Conservation (phyloP, 768 basidiomycete species). For the Collybia sp. region DNA sequence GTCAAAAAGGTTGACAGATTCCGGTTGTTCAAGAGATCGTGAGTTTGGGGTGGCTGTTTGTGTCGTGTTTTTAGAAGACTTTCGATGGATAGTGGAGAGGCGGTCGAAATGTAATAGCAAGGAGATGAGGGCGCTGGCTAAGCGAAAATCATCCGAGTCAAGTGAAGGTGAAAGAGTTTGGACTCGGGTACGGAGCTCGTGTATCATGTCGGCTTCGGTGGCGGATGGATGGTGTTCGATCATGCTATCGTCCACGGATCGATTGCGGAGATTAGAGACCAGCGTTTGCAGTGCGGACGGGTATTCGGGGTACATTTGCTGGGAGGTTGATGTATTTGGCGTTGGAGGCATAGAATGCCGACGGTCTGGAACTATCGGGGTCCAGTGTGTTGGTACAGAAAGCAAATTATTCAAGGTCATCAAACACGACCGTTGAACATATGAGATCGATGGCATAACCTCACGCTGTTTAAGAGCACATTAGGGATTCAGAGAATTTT, state of each 20-base stretch:
- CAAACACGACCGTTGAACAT: constrained; percentile 70
- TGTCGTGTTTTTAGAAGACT: constrained; percentile 9
- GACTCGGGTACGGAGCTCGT: constrained; percentile 55
- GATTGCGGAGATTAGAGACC: constrained; percentile 54
- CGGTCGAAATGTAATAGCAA: constrained; percentile 67
- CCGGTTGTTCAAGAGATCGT: constrained; percentile 6
- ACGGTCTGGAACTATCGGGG: constrained; percentile 53
- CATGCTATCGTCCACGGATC: constrained; percentile 39
- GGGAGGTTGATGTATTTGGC: constrained; percentile 26
- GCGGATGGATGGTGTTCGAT: constrained; percentile 34
- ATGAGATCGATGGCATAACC: constrained; percentile 65
- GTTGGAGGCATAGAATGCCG: constrained; percentile 55
- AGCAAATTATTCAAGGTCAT: constrained; percentile 71
- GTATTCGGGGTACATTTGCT: constrained; percentile 23
- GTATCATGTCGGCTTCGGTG: constrained; percentile 48
- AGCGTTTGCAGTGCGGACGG: constrained; percentile 58
- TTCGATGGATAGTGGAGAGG: constrained; percentile 42
- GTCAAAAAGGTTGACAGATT: constrained; percentile 42
- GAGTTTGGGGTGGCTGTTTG: constrained; percentile 8
- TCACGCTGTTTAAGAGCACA: constrained; percentile 39
- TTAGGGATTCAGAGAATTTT: not conserved
- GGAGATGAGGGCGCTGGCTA: constrained; percentile 65
- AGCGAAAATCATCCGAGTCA: constrained; percentile 46
- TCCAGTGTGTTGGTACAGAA: constrained; percentile 44
- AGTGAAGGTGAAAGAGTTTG: constrained; percentile 40